Evolutionary conservation across 805 yeast species (phyloP).

Genomic region (Kazachstania africana): DNA sequence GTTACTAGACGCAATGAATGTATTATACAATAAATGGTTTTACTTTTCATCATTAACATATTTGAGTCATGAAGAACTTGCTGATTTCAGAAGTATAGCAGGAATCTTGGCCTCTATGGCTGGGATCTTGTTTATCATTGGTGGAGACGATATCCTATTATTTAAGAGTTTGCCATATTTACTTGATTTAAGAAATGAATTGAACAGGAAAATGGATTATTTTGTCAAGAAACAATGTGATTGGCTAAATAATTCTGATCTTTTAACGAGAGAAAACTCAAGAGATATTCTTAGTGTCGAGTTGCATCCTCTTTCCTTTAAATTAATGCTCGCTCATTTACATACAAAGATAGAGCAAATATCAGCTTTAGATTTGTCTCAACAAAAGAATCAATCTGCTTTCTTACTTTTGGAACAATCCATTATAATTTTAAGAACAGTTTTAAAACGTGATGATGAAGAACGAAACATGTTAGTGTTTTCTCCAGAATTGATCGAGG

Average conservation of each 20-base stretch:
- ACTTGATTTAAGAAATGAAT: slow-evolving; percentile 17
- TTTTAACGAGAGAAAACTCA: slow-evolving; percentile 51
- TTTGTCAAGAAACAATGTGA: slow-evolving; percentile 39
- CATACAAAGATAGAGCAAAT: slow-evolving; percentile 26
- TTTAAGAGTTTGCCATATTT: slow-evolving; percentile 5
- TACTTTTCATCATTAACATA: slow-evolving; percentile 8
- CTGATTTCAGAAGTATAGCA: slow-evolving; percentile 51
- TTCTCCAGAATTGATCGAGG: slow-evolving; percentile 21
- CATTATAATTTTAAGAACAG: slow-evolving; percentile 32
- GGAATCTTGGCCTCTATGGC: slow-evolving; percentile 62
- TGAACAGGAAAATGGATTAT: slow-evolving; percentile 28
- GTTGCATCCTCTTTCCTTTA: slow-evolving; percentile 43
- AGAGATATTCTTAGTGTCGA: slow-evolving; percentile 58
- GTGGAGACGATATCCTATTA: slow-evolving; percentile 6
- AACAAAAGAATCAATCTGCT: slow-evolving; percentile 12
- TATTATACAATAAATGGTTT: slow-evolving; percentile 27
- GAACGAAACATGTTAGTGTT: slow-evolving; percentile 15
- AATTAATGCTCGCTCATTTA: slow-evolving; percentile 34
- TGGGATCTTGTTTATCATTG: slow-evolving; percentile 41
- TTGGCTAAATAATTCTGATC: slow-evolving; percentile 34
- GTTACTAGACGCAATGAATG: slow-evolving; percentile 21
- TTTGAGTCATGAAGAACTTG: slow-evolving; percentile 26
- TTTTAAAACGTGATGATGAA: slow-evolving; percentile 22
- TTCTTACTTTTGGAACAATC: slow-evolving; percentile 35
- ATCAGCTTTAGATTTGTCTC: slow-evolving; percentile 6